A percentile compares a stretch with the other conserved stretches of the same genome.
Conservation (phyloP, 768 basidiomycete species). For the Suillus subalutaceus region DNA sequence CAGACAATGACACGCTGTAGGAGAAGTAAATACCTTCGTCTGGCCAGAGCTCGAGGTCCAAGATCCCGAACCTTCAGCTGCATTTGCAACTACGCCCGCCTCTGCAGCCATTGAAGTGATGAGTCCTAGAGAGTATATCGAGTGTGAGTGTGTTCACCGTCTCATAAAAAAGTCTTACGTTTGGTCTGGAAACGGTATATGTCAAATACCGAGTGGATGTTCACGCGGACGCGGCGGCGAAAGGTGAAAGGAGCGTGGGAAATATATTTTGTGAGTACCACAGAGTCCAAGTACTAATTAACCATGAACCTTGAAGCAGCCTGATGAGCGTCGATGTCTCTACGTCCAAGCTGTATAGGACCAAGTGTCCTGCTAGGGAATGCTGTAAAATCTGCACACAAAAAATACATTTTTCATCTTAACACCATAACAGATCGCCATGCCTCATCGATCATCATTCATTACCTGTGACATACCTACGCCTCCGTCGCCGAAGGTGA, state of each 20-base stretch:
- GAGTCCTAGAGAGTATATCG: neutral
- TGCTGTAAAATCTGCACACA: neutral
- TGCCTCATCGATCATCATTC: too few species aligned
- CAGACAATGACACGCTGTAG: neutral
- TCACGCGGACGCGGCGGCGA: neutral
- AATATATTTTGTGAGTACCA: neutral
- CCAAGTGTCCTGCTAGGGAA: neutral
- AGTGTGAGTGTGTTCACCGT: neutral
- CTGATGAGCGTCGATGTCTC: neutral
- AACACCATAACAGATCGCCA: neutral
- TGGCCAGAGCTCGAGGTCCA: neutral
- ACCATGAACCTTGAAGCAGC: neutral
- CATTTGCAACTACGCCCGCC: neutral
- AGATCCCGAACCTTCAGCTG: slow-evolving; percentile 2
- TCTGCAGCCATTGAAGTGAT: neutral
- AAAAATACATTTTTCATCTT: neutral
- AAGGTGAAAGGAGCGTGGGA: neutral
- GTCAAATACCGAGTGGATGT: neutral
- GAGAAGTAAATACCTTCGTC: neutral
- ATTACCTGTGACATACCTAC: neutral
- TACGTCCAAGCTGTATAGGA: too few species aligned
- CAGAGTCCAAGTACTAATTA: neutral
- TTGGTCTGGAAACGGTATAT: neutral
- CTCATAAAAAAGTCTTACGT: neutral
- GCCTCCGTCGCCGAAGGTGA: neutral